phyloP scores from a whole-genome alignment of 116 monocot species.

The Posidonia oceanica region DNA sequence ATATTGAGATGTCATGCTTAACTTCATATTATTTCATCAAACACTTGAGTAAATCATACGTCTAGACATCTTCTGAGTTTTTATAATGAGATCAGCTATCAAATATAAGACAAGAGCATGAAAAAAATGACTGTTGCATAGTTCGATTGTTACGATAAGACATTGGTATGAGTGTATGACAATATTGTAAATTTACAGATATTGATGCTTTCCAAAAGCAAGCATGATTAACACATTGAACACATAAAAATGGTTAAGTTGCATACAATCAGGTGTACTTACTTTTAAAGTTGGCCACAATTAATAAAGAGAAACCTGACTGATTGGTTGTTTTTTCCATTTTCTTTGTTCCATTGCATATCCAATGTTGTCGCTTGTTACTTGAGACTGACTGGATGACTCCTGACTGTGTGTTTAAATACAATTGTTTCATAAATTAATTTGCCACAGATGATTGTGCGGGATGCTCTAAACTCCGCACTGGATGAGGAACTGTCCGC shows the following conservation, averaged over 20 bases:
- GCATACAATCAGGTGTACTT: background rate
- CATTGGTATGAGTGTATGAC: no score
- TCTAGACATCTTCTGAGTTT: no score
- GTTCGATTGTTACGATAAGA: no score
- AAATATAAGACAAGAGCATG: no score
- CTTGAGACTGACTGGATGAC: background rate
- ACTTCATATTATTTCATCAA: background rate
- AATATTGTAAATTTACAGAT: no score
- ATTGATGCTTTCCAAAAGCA: background rate
- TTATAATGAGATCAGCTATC: no score
- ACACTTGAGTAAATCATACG: background rate
- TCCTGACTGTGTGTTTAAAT: background rate
- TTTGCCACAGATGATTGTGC: slow-evolving; percentile 56
- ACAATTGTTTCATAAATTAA: background rate
- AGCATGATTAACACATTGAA: background rate
- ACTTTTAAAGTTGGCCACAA: background rate
- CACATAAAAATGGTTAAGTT: background rate
- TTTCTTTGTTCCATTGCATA: background rate
- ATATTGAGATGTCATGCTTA: background rate
- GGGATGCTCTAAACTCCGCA: slow-evolving; percentile 89
- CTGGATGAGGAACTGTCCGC: slow-evolving; percentile 98
- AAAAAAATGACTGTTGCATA: no score
- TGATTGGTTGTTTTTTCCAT: background rate
- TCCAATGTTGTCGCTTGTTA: background rate
- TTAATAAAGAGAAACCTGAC: background rate